phyloP scores from a whole-genome alignment of 768 basidiomycete genomes.

The Sporobolomyces pararoseus region DNA sequence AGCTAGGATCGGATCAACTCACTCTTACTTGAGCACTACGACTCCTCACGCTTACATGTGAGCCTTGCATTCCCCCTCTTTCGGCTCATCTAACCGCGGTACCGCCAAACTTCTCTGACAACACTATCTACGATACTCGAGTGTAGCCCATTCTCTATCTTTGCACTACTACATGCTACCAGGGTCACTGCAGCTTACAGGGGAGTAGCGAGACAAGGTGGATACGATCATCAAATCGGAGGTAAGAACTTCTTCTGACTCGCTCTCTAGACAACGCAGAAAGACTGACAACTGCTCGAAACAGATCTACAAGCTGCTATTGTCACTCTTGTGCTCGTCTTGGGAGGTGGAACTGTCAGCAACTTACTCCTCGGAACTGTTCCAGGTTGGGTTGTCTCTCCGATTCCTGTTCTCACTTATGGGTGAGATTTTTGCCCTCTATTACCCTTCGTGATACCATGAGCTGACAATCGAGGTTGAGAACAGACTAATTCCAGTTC shows the following conservation, averaged over 20 bases:
- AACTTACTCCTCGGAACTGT: slow-evolving; percentile 30
- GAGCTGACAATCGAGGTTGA: too few species aligned
- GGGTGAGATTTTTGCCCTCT: not conserved
- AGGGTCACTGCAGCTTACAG: slow-evolving; percentile 39
- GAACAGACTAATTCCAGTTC: slow-evolving; percentile 33
- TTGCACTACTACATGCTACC: slow-evolving; percentile 33
- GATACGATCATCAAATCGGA: slow-evolving; percentile 34
- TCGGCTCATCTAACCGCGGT: not conserved
- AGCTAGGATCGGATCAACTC: not conserved
- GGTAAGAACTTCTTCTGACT: slow-evolving; percentile 7
- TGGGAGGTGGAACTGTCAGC: slow-evolving; percentile 37
- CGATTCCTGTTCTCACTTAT: slow-evolving; percentile 38
- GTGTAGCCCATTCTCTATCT: slow-evolving; percentile 36
- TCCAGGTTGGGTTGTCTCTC: slow-evolving; percentile 40
- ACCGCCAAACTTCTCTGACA: not conserved
- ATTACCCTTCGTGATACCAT: not conserved
- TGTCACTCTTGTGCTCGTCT: slow-evolving; percentile 37
- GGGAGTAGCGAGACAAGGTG: slow-evolving; percentile 27
- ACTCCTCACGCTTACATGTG: slow-evolving; percentile 16
- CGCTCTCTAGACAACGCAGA: not conserved
- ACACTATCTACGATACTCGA: not conserved
- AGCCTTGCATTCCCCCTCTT: not conserved
- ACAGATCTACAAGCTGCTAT: slow-evolving; percentile 40
- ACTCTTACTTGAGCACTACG: slow-evolving; percentile 16
- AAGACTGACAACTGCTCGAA: not conserved